Evolutionary conservation across 2,329 filamentous ascomycete species (phyloP), one percentile per base, ranked within the genome.

Genomic region (Phialophora verrucosa): DNA sequence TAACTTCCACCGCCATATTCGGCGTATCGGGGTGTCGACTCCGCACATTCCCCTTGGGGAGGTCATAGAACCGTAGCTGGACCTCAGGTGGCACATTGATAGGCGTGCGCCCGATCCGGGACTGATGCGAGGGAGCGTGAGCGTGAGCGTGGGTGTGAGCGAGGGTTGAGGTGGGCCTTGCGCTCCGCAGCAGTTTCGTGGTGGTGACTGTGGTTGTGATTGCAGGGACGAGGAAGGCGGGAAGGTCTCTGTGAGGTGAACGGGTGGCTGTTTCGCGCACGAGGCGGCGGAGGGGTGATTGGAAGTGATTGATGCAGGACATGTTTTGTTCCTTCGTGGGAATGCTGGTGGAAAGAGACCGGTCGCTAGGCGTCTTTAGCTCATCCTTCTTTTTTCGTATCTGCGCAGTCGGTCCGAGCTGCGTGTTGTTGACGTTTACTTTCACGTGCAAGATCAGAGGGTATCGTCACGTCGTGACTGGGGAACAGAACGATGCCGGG

Each of bases 61-160:
- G 85, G 67, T 90, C 85, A 65, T 93, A 81, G 11, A 87, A 81
- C 50, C 79, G 81, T 69, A 99, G 83, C 59, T 90, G 90, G 64
- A 99, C 95, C 69, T 92, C 91, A 0, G 91, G 89, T 0, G 94
- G 94, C 35, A 97, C 84, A 62, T 91, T 89, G 61, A 97, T 86
- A 27, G 91, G 87, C 67, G 91, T 91, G 73, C 88, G 86, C 73
- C 95, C 95, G 69, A 99, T 90, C 83, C 97, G 95, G 53, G 94
- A 97, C 65, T 83, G 80, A 72, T 84, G 83, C 76, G 80, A 79
- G 87, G 76, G 51, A 91, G 90, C 38, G 17, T n/a, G 38, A 44
- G 38, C 23, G 23, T 25, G 23, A 25, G 38, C 23, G 23, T 25
- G 23, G 2, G 1, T 4, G 38, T 3, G 14, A 7, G 38, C 83